Evolutionary conservation across 2,329 filamentous ascomycete species (phyloP).

Genomic region (Rhinocladiella mackenziei): DNA sequence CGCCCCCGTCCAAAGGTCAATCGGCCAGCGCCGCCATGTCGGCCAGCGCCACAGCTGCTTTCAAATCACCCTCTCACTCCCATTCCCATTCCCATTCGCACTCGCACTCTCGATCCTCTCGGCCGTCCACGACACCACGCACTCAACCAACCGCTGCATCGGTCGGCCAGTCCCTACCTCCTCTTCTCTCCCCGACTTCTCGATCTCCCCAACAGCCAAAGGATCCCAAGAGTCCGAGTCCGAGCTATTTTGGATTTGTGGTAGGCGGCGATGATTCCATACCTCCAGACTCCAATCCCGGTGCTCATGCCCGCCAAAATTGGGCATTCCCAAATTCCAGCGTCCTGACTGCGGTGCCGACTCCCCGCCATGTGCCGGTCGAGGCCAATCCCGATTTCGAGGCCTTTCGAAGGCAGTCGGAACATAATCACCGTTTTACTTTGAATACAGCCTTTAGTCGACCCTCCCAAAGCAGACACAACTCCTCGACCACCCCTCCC

Average conservation of each 20-base stretch:
- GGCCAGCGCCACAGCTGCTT: slow-evolving; percentile 29
- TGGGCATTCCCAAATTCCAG: slow-evolving; percentile 72
- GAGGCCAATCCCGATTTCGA: slow-evolving; percentile 80
- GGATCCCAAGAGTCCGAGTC: slow-evolving; percentile 51
- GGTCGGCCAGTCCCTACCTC: slow-evolving; percentile 53
- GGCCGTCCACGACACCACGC: slow-evolving; percentile 46
- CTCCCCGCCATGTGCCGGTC: slow-evolving; percentile 65
- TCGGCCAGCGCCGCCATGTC: slow-evolving; percentile 27
- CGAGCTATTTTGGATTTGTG: slow-evolving; percentile 81
- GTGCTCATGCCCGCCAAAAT: slow-evolving; percentile 61
- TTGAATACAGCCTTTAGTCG: slow-evolving; percentile 16
- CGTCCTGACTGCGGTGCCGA: slow-evolving; percentile 63
- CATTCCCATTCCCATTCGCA: slow-evolving; percentile 27
- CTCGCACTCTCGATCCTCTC: slow-evolving; percentile 28
- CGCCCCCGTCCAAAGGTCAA: slow-evolving; percentile 7
- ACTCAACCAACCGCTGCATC: slow-evolving; percentile 54
- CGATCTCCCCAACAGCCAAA: slow-evolving; percentile 42
- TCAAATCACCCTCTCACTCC: slow-evolving; percentile 26
- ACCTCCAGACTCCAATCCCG: slow-evolving; percentile 57
- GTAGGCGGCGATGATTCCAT: slow-evolving; percentile 57
- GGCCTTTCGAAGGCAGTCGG: slow-evolving; percentile 69
- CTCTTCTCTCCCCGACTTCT: slow-evolving; percentile 44
- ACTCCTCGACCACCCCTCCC: slow-evolving; percentile 10
- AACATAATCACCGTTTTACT: slow-evolving; percentile 36
- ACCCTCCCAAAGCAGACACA: slow-evolving; percentile 19